Evolutionary conservation across 805 yeast genomes (phyloP), one percentile per base, ranked within the genome.

Genomic region (Cephaloascus albidus): DNA sequence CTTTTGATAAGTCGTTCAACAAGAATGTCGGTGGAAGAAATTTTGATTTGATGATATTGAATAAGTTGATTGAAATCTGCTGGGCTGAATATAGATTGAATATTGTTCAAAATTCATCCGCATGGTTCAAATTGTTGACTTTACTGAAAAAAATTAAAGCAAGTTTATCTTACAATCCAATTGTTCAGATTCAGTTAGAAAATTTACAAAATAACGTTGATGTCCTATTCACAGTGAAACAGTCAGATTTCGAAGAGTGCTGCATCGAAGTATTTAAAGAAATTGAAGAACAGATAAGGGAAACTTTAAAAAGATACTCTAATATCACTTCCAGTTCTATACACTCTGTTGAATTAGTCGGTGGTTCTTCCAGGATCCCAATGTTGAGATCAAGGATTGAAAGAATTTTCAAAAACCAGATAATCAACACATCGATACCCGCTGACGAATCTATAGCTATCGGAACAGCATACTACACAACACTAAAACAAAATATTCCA

Each of bases 11-110:
- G 14, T 31, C 33, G 6, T 23, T 23, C 28, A 31, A 14, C 6
- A 31, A 16, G 8, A 31, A 31, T 8, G 18, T 31, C 33, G 33
- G 33, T 14, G 33, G 33, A 16, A 31, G 33, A 16, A 16, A 31
- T 31, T 31, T 31, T 16, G 33, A 31, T 12, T 23, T 42, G 33
- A 20, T 37, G 20, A 40, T 30, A 20, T 20, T 36, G 30, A 42
- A 40, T 17, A 28, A 36, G n/a, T 19, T 42, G 14, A 37, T 40
- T 19, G 32, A 23, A 27, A 33, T 35, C 4, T 39, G 42, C 30
- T 16, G 6, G 18, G 14, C 10, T n/a, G 18, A 31, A 14, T n/a
- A n/a, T 31, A 31, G 18, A n/a, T n/a, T 31, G 14, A 16, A 8
- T 31, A 15, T 31, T 6, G 14, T 8, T 8, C 6, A 31, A n/a